A percentile compares a stretch with the other conserved stretches of the same genome.
phyloP scores from a whole-genome alignment of 2,329 filamentous ascomycete genomes.

The Phialocephala sp. region DNA sequence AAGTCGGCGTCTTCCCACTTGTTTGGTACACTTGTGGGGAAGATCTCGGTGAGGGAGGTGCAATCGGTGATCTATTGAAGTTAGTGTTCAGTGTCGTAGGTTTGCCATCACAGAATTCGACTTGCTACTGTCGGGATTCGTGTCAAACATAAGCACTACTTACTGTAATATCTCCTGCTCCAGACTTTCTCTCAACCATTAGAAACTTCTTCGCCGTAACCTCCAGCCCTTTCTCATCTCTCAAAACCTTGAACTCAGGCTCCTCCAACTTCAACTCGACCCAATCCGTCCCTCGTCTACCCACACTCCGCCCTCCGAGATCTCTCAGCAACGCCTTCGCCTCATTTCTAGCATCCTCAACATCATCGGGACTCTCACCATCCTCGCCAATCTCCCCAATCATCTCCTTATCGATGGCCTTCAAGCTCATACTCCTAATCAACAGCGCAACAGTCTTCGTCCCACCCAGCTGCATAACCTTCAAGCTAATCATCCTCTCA shows the following conservation, averaged over 20 bases:
- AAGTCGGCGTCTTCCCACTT: not conserved
- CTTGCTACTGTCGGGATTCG: not conserved
- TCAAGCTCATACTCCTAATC: not conserved
- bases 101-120: not conserved
- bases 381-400: not conserved
- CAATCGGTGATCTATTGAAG: not conserved
- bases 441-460: not conserved
- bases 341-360: not conserved
- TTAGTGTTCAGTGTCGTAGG: not conserved
- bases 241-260: not conserved
- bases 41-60: conserved; percentile 1
- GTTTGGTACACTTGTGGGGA: not conserved
- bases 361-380: not conserved
- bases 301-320: not conserved
- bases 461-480: not conserved
- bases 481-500: not conserved
- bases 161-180: not conserved
- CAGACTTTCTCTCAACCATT: not conserved
- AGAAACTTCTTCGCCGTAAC: not conserved
- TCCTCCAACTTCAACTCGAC: not conserved
- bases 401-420: not conserved
- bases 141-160: not conserved
- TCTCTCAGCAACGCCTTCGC: not conserved
- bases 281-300: not conserved
- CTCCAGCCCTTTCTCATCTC: not conserved